phyloP scores from a whole-genome alignment of 345 rosid genomes.

The Populus ilicifolia region DNA sequence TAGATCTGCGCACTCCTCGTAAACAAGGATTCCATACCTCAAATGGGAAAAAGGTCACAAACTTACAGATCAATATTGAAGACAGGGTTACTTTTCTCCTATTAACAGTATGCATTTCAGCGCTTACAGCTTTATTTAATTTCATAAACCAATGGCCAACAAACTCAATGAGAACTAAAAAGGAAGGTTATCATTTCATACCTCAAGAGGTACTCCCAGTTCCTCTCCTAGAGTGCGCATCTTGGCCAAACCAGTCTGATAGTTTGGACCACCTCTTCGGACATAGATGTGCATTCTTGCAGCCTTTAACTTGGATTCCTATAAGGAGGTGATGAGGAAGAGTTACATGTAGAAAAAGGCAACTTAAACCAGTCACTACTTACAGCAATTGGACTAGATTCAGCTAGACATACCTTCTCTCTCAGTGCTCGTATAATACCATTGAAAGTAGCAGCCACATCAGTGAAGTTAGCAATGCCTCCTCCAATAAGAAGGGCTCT shows the following conservation, averaged over 20 bases:
- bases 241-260: constrained; percentile 80
- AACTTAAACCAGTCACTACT: not conserved
- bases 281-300: constrained; percentile 92
- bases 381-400: not conserved
- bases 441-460: constrained; percentile 91
- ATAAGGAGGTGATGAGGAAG: not conserved
- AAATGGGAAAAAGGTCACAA: not conserved
- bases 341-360: not conserved
- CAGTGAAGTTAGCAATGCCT: constrained; percentile 95
- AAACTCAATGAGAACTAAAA: not conserved
- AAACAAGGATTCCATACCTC: not conserved
- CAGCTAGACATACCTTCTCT: constrained; percentile 59
- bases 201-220: constrained; percentile 85
- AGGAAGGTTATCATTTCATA: constrained; percentile 11
- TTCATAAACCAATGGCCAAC: not conserved
- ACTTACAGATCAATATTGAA: not conserved
- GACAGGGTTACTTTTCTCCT: not conserved
- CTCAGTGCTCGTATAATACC: constrained; percentile 86
- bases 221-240: constrained; percentile 86
- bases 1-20: no score
- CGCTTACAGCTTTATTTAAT: not conserved
- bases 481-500: constrained; percentile 95
- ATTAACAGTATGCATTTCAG: not conserved
- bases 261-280: constrained; percentile 94
- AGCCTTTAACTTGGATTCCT: constrained; percentile 89